Conservation (phyloP, 352 stramenopile species). For the Globisporangium okanoganense region DNA sequence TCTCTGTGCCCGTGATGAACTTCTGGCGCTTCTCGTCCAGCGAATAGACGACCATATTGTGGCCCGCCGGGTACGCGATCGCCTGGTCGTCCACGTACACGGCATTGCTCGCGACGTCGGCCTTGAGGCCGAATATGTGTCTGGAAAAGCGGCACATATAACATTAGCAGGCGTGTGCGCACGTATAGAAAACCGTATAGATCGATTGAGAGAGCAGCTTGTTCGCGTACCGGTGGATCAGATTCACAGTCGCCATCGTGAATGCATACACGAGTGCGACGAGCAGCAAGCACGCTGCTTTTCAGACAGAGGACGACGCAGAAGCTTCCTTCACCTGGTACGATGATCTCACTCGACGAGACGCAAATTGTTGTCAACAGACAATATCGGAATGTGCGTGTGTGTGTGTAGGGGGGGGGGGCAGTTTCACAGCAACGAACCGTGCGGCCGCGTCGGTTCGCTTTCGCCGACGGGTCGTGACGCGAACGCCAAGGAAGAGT, state of each 20-base stretch:
- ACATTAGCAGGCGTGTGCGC: not conserved
- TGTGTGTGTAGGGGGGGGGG: too few relatives aligned
- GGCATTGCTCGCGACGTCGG: conserved; percentile 76
- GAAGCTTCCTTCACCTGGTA: too few relatives aligned
- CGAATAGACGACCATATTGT: conserved; percentile 85
- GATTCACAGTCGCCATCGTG: conserved; percentile 37
- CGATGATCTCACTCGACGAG: too few relatives aligned
- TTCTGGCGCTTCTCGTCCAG: conserved; percentile 91
- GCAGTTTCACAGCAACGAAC: too few relatives aligned
- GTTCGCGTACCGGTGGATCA: conserved; percentile 31
- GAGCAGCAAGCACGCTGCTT: not conserved
- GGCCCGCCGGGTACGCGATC: conserved; percentile 82
- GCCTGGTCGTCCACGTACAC: conserved; percentile 85
- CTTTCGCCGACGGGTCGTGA: too few relatives aligned
- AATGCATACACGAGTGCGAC: not conserved
- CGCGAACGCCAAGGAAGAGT: too few relatives aligned
- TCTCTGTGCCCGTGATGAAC: conserved; percentile 80
- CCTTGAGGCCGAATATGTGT: conserved; percentile 91
- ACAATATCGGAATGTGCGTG: too few relatives aligned
- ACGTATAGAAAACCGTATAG: not conserved
- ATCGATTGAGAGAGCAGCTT: not conserved
- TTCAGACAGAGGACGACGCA: too few relatives aligned
- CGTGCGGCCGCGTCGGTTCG: too few relatives aligned
- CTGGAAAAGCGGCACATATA: conserved; percentile 15
- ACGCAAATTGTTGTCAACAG: too few relatives aligned